A percentile compares a stretch with the other conserved stretches of the same genome.
phyloP scores from a whole-genome alignment of 306 rosid genomes.

The Potentilla sterilis region DNA sequence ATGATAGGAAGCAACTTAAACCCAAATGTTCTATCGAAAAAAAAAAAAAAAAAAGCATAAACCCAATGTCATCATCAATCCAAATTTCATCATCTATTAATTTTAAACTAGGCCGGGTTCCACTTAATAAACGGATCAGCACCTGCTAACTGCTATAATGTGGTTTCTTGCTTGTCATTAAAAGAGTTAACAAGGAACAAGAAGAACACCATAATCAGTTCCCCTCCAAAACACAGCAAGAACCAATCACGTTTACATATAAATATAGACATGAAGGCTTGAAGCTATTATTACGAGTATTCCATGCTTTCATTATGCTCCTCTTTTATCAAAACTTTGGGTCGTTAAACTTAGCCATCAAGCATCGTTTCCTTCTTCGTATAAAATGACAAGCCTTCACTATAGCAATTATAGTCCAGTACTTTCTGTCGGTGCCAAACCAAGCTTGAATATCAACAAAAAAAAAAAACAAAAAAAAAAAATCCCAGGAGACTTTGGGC shows the following conservation, averaged over 20 bases:
- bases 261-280: background rate
- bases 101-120: background rate
- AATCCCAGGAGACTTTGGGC: background rate
- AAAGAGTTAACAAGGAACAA: constrained; percentile 21
- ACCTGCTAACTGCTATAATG: background rate
- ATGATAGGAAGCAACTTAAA: no score
- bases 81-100: background rate
- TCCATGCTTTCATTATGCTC: constrained; percentile 4
- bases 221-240: background rate
- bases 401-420: background rate
- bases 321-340: background rate
- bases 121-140: background rate
- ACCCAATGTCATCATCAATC: background rate
- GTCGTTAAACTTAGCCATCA: constrained; percentile 16
- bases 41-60: background rate
- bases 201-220: background rate
- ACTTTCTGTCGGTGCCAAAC: constrained; percentile 9
- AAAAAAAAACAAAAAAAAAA: background rate
- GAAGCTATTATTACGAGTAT: background rate
- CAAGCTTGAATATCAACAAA: background rate
- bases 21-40: no score
- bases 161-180: constrained; percentile 17
- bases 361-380: background rate
- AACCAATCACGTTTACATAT: background rate
- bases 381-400: constrained; percentile 5